Conservation (phyloP, 2,329 filamentous ascomycete species). For the Graphilbum fragrans region DNA sequence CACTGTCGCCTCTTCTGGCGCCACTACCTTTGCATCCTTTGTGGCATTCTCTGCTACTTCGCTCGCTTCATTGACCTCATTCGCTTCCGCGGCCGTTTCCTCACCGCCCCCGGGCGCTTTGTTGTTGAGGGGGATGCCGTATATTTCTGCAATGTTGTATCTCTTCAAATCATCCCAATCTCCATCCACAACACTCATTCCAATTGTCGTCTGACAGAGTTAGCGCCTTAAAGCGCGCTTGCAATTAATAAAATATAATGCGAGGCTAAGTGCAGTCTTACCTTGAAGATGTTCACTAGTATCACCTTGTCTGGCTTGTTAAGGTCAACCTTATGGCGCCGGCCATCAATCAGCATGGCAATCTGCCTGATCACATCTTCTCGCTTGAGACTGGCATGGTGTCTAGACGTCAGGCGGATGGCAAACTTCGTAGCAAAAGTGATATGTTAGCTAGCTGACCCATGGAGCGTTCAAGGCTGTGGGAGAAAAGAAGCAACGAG, state of each 20-base stretch:
- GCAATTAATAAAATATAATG: no score
- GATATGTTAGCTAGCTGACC: background rate
- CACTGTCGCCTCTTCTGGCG: no score
- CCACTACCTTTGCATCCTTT: background rate
- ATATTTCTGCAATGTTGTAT: conserved; percentile 69
- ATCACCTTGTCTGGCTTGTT: conserved; percentile 66
- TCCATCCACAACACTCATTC: conserved; percentile 65
- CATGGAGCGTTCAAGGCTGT: no score
- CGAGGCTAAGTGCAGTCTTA: no score
- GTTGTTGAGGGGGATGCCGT: conserved; percentile 26
- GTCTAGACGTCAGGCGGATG: conserved; percentile 68
- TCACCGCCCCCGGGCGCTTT: background rate
- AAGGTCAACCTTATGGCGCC: conserved; percentile 66
- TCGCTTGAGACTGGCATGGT: conserved; percentile 56
- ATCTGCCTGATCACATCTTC: conserved; percentile 60
- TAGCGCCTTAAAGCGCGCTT: background rate
- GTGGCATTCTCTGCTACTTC: background rate
- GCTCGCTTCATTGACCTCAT: background rate
- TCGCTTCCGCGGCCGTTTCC: background rate
- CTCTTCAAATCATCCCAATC: conserved; percentile 65
- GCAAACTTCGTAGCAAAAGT: conserved; percentile 49
- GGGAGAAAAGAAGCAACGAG: background rate
- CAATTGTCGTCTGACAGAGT: conserved; percentile 41
- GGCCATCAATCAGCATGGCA: conserved; percentile 47
- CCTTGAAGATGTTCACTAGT: conserved; percentile 70